A percentile compares a stretch with the other conserved stretches of the same genome.
These are phyloP conservation scores for maize (Zea mays) DNA, from an alignment of 176 grass and related monocot species.

Conservation along the genomic window DNA sequence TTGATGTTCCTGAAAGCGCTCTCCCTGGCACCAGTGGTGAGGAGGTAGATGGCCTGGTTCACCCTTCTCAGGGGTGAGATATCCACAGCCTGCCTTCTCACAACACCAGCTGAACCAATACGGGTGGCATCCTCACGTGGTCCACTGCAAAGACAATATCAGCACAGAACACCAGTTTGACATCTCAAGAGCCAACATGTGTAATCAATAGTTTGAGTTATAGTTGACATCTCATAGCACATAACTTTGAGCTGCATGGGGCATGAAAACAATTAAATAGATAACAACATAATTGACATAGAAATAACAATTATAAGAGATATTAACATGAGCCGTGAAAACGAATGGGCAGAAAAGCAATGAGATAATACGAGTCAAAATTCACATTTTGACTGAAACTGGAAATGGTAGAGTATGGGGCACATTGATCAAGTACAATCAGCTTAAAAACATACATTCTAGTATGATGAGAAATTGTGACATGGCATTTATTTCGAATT, in stretches of 20 bases:
- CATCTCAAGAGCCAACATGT: background rate
- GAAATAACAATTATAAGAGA: too few species aligned
- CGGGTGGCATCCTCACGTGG: constrained; percentile 60
- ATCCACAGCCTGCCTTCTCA: constrained; percentile 86
- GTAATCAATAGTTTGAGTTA: background rate
- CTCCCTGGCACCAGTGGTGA: constrained; percentile 73
- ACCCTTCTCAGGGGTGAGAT: constrained; percentile 74
- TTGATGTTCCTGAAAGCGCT: constrained; percentile 79
- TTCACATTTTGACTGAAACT: background rate
- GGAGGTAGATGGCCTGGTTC: constrained; percentile 79
- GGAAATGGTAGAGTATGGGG: background rate
- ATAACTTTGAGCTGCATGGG: background rate
- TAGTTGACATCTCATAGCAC: background rate
- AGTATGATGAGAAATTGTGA: background rate
- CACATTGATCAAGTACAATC: background rate
- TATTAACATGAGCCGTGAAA: background rate
- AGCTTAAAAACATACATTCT: background rate
- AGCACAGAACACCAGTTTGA: background rate
- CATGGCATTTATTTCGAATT: background rate
- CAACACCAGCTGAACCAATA: constrained; percentile 83
- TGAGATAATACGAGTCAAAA: background rate
- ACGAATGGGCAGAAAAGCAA: background rate
- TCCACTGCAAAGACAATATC: background rate
- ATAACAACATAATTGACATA: background rate
- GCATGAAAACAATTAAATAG: background rate